A percentile compares a stretch with the other conserved stretches of the same genome.
These are phyloP conservation scores for Suillus discolor DNA, from an alignment of 768 basidiomycete species.

Conservation along the genomic window DNA sequence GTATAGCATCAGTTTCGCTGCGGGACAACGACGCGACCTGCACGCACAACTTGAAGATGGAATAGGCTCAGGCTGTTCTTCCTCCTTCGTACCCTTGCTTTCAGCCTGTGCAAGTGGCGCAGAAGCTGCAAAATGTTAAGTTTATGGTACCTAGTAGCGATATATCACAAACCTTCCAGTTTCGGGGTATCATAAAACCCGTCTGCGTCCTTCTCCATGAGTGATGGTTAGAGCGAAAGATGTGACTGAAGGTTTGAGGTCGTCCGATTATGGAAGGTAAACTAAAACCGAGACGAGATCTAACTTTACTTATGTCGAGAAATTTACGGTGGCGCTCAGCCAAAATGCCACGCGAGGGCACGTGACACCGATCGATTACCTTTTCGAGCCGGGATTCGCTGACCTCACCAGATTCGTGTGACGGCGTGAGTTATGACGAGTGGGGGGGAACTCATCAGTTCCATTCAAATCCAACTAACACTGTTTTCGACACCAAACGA, in stretches of 20 bases:
- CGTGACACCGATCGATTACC: background rate
- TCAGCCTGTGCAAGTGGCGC: constrained; percentile 30
- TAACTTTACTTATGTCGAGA: background rate
- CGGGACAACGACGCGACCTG: background rate
- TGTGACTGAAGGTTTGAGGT: background rate
- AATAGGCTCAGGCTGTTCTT: constrained; percentile 13
- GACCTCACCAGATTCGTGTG: too few relatives aligned
- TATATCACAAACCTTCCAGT: constrained; percentile 38
- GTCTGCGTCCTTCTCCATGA: constrained; percentile 76
- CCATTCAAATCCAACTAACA: too few relatives aligned
- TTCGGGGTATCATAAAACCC: constrained; percentile 75
- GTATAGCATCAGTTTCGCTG: background rate
- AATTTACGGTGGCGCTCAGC: too few relatives aligned
- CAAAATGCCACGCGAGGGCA: background rate
- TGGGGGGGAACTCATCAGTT: too few relatives aligned
- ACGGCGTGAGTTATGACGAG: too few relatives aligned
- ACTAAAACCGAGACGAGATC: background rate
- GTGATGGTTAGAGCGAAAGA: constrained; percentile 16
- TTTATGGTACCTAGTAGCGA: background rate
- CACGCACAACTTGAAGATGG: constrained; percentile 23
- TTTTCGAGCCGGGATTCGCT: background rate
- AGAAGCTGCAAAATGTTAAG: constrained; percentile 9
- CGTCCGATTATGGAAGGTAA: constrained; percentile 12
- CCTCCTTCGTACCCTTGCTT: constrained; percentile 30
- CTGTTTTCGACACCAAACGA: too few relatives aligned